These are phyloP conservation scores for Moelleriella libera DNA, from an alignment of 2,329 filamentous ascomycete species.

Conservation along the genomic window DNA sequence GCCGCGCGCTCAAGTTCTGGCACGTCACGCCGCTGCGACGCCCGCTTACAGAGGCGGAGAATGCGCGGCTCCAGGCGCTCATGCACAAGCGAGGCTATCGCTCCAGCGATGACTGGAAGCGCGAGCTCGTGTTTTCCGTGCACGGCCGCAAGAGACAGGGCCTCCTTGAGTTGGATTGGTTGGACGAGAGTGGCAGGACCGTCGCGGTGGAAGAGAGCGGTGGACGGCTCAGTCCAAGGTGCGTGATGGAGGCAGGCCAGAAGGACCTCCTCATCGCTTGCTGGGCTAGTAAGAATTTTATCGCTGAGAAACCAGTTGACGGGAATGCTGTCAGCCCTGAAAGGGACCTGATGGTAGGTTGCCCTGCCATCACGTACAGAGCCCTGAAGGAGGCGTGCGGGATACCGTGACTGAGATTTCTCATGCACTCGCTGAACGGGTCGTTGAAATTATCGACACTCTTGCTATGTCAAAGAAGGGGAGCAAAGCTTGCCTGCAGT, in stretches of 20 bases:
- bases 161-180: background rate
- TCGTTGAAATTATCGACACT: too few species aligned
- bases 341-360: background rate
- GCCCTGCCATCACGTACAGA: background rate
- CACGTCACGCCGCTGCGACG: background rate
- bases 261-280: background rate
- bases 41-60: background rate
- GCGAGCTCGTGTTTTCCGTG: background rate
- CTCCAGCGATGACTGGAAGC: background rate
- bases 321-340: background rate
- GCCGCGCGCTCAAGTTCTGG: background rate
- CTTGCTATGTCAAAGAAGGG: too few species aligned
- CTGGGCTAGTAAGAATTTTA: background rate
- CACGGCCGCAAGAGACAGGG: background rate
- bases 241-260: background rate
- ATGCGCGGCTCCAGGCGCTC: background rate
- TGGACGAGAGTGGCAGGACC: background rate
- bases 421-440: background rate
- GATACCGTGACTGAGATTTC: background rate
- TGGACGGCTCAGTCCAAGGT: background rate
- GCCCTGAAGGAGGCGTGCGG: background rate
- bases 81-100: conserved; percentile 1
- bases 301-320: background rate
- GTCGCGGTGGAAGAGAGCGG: background rate
- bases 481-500: too few species aligned